These are phyloP conservation scores for Ambrosia trifida DNA, from an alignment of 129 eudicot genomes.

Conservation along the genomic window DNA sequence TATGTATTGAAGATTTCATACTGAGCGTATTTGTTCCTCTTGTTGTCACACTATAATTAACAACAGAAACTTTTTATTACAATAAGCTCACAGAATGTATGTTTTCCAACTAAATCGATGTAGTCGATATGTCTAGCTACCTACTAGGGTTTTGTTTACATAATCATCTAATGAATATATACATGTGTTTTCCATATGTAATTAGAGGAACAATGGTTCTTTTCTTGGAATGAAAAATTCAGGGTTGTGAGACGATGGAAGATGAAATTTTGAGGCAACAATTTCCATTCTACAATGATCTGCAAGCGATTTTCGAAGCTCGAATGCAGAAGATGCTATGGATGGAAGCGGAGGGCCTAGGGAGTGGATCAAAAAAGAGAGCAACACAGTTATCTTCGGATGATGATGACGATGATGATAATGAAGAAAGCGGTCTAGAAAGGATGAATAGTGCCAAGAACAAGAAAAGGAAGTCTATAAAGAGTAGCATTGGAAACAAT, in stretches of 20 bases:
- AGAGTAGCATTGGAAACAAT: slow-evolving; percentile 7
- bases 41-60: no score
- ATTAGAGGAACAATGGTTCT: neutral
- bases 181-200: neutral
- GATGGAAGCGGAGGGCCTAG: slow-evolving; percentile 62
- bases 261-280: slow-evolving; percentile 69
- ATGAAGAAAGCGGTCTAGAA: slow-evolving; percentile 46
- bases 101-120: no score
- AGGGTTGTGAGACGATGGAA: slow-evolving; percentile 95
- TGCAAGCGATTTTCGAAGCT: slow-evolving; percentile 67
- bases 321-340: slow-evolving; percentile 86
- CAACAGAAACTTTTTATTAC: no score
- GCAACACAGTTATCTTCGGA: slow-evolving; percentile 58
- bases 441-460: slow-evolving; percentile 33
- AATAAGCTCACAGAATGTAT: no score
- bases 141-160: no score
- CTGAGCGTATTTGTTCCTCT: no score
- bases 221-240: neutral
- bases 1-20: no score
- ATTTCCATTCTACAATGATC: slow-evolving; percentile 75
- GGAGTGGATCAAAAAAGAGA: slow-evolving; percentile 47
- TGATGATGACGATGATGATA: slow-evolving; percentile 56
- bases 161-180: neutral
- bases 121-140: no score
- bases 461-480: slow-evolving; percentile 37